Conservation (phyloP, 768 basidiomycete species). For the Clavulina sp. region DNA sequence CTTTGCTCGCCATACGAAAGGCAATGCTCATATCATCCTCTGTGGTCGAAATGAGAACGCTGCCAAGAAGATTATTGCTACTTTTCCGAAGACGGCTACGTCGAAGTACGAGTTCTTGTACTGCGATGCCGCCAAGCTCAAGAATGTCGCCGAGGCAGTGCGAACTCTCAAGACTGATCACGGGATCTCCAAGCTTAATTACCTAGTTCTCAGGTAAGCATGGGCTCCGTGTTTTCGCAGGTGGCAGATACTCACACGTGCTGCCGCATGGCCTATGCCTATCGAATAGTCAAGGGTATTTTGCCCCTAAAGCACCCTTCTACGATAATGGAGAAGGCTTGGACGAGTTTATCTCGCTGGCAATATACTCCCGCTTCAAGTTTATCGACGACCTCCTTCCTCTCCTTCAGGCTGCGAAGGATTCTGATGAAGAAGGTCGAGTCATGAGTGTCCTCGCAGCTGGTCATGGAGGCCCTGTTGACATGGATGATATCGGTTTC, state of each 20-base stretch:
- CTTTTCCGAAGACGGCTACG: slow-evolving; percentile 7
- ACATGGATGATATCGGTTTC: slow-evolving; percentile 5
- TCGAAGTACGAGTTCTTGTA: slow-evolving; percentile 18
- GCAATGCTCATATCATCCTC: slow-evolving; percentile 13
- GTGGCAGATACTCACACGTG: too few species aligned
- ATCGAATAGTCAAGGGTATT: too few species aligned
- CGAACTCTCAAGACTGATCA: too few species aligned
- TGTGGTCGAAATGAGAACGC: slow-evolving; percentile 10
- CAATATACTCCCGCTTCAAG: slow-evolving; percentile 11
- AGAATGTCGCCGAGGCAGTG: slow-evolving; percentile 4
- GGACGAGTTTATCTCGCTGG: slow-evolving; percentile 10
- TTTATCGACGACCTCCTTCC: slow-evolving; percentile 7
- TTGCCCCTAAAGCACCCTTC: too few species aligned
- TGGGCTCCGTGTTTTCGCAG: neutral
- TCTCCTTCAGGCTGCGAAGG: slow-evolving; percentile 6
- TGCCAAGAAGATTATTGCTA: slow-evolving; percentile 11
- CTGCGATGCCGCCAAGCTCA: slow-evolving; percentile 15
- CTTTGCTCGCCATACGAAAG: slow-evolving; percentile 10
- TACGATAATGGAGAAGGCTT: too few species aligned
- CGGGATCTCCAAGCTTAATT: slow-evolving; percentile 1
- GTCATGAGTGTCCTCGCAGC: slow-evolving; percentile 2
- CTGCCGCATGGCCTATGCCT: too few species aligned
- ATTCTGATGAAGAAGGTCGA: slow-evolving; percentile 3
- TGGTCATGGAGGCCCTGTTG: neutral
- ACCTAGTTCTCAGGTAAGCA: neutral